Evolutionary conservation across 345 rosid species (phyloP).

Genomic region (Kandelia obovata): DNA sequence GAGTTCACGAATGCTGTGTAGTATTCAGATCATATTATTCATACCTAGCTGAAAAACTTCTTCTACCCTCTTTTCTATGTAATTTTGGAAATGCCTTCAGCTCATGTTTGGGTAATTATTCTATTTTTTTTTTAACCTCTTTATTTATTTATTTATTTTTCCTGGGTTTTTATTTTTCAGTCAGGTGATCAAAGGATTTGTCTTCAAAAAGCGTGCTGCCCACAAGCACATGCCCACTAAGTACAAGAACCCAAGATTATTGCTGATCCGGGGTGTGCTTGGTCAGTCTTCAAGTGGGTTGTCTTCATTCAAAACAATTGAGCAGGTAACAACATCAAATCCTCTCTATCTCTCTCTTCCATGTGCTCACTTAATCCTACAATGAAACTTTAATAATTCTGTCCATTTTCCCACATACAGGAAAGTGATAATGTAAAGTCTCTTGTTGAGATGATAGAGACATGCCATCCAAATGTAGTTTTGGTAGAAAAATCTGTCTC

Average conservation of each 20-base stretch:
- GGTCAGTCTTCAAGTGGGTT: slow-evolving; percentile 73
- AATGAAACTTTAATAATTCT: slow-evolving; percentile 14
- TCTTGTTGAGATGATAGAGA: slow-evolving; percentile 58
- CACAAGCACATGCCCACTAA: slow-evolving; percentile 92
- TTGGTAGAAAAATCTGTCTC: slow-evolving; percentile 89
- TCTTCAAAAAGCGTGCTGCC: slow-evolving; percentile 91
- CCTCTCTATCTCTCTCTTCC: background rate
- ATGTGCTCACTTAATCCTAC: background rate
- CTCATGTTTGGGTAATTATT: too few species aligned
- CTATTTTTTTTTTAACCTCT: background rate
- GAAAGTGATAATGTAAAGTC: slow-evolving; percentile 55
- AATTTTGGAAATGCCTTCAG: too few species aligned
- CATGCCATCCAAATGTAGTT: slow-evolving; percentile 68
- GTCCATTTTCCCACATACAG: slow-evolving; percentile 39
- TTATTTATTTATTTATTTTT: background rate
- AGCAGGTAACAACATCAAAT: slow-evolving; percentile 42
- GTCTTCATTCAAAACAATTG: slow-evolving; percentile 70
- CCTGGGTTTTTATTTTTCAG: slow-evolving; percentile 40
- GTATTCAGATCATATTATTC: too few species aligned
- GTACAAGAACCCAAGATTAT: slow-evolving; percentile 68
- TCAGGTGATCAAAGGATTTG: slow-evolving; percentile 77
- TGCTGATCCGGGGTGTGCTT: slow-evolving; percentile 64
- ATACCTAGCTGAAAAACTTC: too few species aligned
- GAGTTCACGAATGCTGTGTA: too few species aligned
- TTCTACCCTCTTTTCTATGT: too few species aligned